Percentiles rank a stretch among this genome's conserved stretches.
phyloP scores from a whole-genome alignment of 2,329 filamentous ascomycete species.

The Ophiostoma triangulosporum region DNA sequence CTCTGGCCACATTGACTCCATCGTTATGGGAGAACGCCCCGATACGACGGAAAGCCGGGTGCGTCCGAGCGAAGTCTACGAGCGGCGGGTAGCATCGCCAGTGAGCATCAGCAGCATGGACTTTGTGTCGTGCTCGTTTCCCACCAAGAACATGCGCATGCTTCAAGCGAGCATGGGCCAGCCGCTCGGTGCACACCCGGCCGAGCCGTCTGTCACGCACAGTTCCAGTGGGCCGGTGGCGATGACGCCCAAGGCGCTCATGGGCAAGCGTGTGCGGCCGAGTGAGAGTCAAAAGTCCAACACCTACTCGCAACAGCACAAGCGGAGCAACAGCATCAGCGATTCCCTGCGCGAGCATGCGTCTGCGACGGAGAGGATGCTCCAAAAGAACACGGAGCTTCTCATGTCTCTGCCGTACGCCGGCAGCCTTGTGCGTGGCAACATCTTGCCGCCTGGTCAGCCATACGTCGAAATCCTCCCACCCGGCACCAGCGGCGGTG shows the following conservation, averaged over 20 bases:
- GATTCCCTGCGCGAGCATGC: conserved; percentile 66
- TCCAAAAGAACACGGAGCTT: conserved; percentile 42
- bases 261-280: conserved; percentile 45
- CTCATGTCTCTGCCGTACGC: conserved; percentile 54
- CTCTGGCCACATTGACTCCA: conserved; percentile 34
- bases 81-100: conserved; percentile 33
- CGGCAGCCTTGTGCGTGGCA: conserved; percentile 77
- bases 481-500: conserved; percentile 31
- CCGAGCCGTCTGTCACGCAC: conserved; percentile 35
- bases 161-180: conserved; percentile 27
- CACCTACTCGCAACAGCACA: conserved; percentile 40
- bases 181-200: conserved; percentile 42
- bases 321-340: conserved; percentile 75
- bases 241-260: conserved; percentile 42
- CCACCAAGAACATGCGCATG: conserved; percentile 34
- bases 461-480: conserved; percentile 60
- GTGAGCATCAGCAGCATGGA: conserved; percentile 46
- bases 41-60: conserved; percentile 30
- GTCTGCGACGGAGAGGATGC: conserved; percentile 30
- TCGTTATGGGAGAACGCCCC: conserved; percentile 31
- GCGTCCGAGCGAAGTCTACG: conserved; percentile 15
- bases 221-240: conserved; percentile 38
- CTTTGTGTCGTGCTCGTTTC: conserved; percentile 50
- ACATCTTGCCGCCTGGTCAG: conserved; percentile 68
- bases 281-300: conserved; percentile 18